Evolutionary conservation across 768 basidiomycete species (phyloP).

Genomic region (Auricularia sp.): DNA sequence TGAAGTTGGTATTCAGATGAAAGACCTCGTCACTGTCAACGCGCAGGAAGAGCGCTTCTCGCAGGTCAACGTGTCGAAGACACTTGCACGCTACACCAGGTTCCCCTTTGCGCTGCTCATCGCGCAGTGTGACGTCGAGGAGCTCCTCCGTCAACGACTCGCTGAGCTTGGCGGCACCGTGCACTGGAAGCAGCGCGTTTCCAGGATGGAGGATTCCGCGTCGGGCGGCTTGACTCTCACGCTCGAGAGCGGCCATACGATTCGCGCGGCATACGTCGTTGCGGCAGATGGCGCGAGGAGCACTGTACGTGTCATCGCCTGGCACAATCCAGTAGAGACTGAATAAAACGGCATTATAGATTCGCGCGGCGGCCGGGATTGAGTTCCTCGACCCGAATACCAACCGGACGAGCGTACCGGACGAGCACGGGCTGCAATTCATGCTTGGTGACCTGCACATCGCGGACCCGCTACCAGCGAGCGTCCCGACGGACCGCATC

Average conservation of each 20-base stretch:
- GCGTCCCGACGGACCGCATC: slow-evolving; percentile 14
- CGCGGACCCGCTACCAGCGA: slow-evolving; percentile 16
- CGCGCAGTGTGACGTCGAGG: slow-evolving; percentile 37
- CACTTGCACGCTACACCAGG: slow-evolving; percentile 28
- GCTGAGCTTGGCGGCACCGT: slow-evolving; percentile 23
- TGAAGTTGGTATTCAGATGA: slow-evolving; percentile 19
- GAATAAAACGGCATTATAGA: slow-evolving; percentile 9
- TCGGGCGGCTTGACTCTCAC: slow-evolving; percentile 24
- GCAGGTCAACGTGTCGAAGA: slow-evolving; percentile 20
- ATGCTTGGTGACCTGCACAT: slow-evolving; percentile 38
- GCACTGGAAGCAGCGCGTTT: slow-evolving; percentile 28
- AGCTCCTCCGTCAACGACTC: slow-evolving; percentile 27
- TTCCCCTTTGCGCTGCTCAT: slow-evolving; percentile 35
- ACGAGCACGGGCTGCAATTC: slow-evolving; percentile 28
- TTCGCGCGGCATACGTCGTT: slow-evolving; percentile 36
- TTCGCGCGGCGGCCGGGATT: slow-evolving; percentile 32
- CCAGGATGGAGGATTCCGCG: slow-evolving; percentile 17
- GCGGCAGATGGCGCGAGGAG: slow-evolving; percentile 44
- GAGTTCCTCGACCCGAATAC: slow-evolving; percentile 34
- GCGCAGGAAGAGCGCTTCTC: slow-evolving; percentile 15
- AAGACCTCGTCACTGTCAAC: slow-evolving; percentile 1
- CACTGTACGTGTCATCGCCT: too few species aligned
- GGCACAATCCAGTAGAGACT: too few species aligned
- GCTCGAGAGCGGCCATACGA: slow-evolving; percentile 35
- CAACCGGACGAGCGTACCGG: slow-evolving; percentile 14